A percentile compares a stretch with the other conserved stretches of the same genome.
These are phyloP conservation scores for Creolimax fragrantissima DNA, from an alignment of 78 protist species.

Conservation along the genomic window DNA sequence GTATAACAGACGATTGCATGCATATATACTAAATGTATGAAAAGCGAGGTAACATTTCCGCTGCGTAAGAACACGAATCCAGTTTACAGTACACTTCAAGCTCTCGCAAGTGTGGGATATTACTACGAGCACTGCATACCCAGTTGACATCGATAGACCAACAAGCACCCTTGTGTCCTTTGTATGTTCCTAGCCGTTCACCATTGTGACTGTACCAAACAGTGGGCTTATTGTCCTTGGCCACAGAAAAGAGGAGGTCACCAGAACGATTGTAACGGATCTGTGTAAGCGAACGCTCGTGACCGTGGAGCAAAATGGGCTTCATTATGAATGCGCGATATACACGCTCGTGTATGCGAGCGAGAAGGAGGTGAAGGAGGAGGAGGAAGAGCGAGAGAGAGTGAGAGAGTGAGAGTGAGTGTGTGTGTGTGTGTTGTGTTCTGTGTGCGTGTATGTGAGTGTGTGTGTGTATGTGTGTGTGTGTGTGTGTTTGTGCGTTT, in stretches of 20 bases:
- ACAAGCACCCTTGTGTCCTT: constrained; percentile 74
- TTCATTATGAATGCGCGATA: background rate
- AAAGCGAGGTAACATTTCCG: too few relatives aligned
- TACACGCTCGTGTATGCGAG: background rate
- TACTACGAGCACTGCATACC: too few relatives aligned
- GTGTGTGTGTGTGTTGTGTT: too few relatives aligned
- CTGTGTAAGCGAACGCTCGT: constrained; percentile 77
- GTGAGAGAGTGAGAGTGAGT: too few relatives aligned
- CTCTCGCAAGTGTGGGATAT: too few relatives aligned
- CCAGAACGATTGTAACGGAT: constrained; percentile 87
- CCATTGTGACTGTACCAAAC: constrained; percentile 51
- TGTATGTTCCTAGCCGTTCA: constrained; percentile 82
- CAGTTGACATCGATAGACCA: constrained; percentile 61
- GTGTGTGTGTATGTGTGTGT: background rate
- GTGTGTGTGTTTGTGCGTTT: background rate
- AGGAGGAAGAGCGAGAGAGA: background rate
- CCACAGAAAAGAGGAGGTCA: constrained; percentile 78
- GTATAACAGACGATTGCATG: too few relatives aligned
- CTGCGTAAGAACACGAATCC: too few relatives aligned
- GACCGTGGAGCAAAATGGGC: constrained; percentile 79
- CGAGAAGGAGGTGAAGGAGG: background rate
- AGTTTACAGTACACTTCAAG: too few relatives aligned
- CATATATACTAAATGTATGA: too few relatives aligned
- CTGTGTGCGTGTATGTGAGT: too few relatives aligned
- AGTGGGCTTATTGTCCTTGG: constrained; percentile 53